phyloP scores from a whole-genome alignment of 257 asterid species.

The Solanum boliviense region DNA sequence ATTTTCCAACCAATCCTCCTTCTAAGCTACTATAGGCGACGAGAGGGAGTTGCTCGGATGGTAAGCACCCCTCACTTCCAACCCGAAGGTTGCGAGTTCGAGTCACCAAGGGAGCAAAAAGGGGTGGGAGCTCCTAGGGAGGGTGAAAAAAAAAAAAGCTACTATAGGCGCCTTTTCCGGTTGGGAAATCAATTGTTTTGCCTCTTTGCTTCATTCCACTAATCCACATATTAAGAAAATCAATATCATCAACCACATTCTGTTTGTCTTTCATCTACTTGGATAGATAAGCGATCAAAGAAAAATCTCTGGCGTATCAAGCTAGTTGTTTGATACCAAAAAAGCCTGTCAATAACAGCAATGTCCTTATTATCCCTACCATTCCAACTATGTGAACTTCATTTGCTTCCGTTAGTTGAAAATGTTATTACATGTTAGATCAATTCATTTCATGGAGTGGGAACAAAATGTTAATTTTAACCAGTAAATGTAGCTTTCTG shows the following conservation, averaged over 20 bases:
- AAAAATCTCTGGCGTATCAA: neutral
- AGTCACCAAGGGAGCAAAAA: too few species aligned
- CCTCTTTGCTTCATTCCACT: neutral
- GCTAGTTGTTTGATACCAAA: neutral
- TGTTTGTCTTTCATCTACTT: neutral
- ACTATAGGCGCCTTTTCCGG: neutral
- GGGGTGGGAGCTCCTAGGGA: too few species aligned
- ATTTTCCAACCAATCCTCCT: neutral
- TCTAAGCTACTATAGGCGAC: neutral
- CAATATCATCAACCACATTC: neutral
- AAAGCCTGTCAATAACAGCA: neutral
- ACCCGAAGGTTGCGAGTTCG: too few species aligned
- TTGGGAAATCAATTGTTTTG: neutral
- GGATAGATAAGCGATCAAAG: neutral
- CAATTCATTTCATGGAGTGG: neutral
- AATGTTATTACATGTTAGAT: neutral
- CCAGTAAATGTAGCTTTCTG: neutral
- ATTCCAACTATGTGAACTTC: neutral
- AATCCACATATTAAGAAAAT: neutral
- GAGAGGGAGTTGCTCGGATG: too few species aligned
- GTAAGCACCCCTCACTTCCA: too few species aligned
- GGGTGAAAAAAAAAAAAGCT: too few species aligned
- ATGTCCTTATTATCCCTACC: neutral
- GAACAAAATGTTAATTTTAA: neutral
- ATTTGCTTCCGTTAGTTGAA: neutral